Evolutionary conservation across 768 basidiomycete species (phyloP), one percentile per base, ranked within the genome.

Genomic region (Clavulina sp.): DNA sequence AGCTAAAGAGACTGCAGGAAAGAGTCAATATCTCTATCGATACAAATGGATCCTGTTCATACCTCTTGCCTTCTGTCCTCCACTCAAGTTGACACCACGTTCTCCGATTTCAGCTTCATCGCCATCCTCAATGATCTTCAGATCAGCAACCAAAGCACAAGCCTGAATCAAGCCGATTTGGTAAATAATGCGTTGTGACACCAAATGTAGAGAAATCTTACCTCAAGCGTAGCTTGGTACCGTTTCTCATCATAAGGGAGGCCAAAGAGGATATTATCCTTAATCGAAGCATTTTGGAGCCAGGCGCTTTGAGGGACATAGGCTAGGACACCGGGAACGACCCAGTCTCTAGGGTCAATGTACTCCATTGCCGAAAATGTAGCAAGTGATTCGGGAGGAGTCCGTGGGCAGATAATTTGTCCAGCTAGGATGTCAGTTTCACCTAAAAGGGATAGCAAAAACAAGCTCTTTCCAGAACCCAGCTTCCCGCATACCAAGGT

Each of bases 401-500:
- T 88, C 23, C 86, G 74, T 7, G 91, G 89, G 58, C 85, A 86
- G 5, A 80, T 57, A 31, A 89, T 65, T 59, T 89, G 84, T 0
- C 91, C 91, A 19, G 81, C 68, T 5, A 95, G 66, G 13, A 92
- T 57, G 64, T 92, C 88, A 4, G 84, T 81, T 68, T 92, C 88
- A 24, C 91, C 91, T 3, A 96, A 72, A 36, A 95, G 73, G 4
- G 81, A 81, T 79, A 41, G 23, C 28, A 23, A 19, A 28, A 9
- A 24, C 16, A 57, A 48, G 41, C 4, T 46, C 13, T 26, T 46
- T 26, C 61, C 52, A 46, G 18, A 18, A 31, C 62, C 89, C 6
- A 93, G 70, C 60, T 88, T 86, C 2, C 91, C 91, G 59, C 87
- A 91, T 18, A 95, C 74, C 16, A 95, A 70, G 1, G 84, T 81